These are phyloP conservation scores for Xylaria sp. DNA, from an alignment of 2,329 filamentous ascomycete genomes.

Conservation along the genomic window DNA sequence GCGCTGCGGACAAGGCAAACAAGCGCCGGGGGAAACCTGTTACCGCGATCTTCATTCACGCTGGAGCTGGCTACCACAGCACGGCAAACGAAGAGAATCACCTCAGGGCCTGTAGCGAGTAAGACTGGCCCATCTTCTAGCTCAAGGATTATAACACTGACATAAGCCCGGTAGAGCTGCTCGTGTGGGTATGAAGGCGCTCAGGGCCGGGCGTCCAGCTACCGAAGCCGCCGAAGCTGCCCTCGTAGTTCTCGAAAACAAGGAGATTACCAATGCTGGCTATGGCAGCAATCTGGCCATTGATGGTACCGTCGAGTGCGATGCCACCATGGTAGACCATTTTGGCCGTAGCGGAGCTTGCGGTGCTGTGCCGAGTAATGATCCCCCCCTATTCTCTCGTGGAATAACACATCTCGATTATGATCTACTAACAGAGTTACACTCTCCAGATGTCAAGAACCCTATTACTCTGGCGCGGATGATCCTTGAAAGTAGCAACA, in stretches of 20 bases:
- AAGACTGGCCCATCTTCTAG: constrained; percentile 53
- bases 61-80: constrained; percentile 94
- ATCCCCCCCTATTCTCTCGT: constrained; percentile 37
- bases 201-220: constrained; percentile 81
- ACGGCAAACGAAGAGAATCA: constrained; percentile 85
- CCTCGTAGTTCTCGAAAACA: constrained; percentile 87
- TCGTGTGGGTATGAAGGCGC: constrained; percentile 81
- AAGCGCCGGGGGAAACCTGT: constrained; percentile 49
- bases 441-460: constrained; percentile 82
- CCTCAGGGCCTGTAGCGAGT: constrained; percentile 89
- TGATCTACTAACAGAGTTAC: constrained; percentile 10
- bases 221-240: constrained; percentile 91
- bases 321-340: constrained; percentile 93
- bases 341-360: constrained; percentile 91
- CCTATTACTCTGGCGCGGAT: constrained; percentile 88
- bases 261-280: constrained; percentile 95
- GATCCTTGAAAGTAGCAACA: constrained; percentile 80
- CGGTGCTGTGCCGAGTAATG: constrained; percentile 86
- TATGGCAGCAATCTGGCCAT: constrained; percentile 95
- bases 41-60: constrained; percentile 89
- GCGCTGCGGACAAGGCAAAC: constrained; percentile 54
- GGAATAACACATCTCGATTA: background rate
- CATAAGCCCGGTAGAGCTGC: constrained; percentile 70
- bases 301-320: constrained; percentile 91
- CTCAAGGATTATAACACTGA: constrained; percentile 5